A percentile compares a stretch with the other conserved stretches of the same genome.
phyloP scores from a whole-genome alignment of 1,284 basidiomycete species.

The Neonothopanus nambi region DNA sequence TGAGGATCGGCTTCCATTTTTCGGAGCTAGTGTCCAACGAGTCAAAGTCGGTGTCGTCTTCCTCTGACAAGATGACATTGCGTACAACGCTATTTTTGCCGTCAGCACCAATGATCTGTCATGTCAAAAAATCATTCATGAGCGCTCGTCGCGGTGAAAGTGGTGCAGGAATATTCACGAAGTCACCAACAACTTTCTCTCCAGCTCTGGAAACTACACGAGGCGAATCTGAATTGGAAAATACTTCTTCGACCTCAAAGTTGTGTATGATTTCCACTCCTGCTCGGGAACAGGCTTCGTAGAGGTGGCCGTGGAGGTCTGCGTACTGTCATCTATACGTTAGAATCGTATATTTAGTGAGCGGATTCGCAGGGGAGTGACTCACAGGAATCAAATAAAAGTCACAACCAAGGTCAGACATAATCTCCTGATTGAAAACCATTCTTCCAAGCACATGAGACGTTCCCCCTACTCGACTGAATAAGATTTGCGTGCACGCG shows the following conservation, averaged over 20 bases:
- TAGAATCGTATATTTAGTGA: not conserved
- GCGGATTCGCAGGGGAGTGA: not conserved
- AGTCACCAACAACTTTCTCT: conserved; percentile 8
- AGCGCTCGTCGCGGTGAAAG: not conserved
- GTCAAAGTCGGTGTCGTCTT: conserved; percentile 7
- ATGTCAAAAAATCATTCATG: not conserved
- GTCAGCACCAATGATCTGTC: conserved; percentile 13
- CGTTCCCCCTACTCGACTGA: too few species aligned
- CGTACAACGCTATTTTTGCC: conserved; percentile 10
- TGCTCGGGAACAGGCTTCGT: not conserved
- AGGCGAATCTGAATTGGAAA: not conserved
- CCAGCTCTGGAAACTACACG: conserved; percentile 4
- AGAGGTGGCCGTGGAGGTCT: conserved; percentile 5
- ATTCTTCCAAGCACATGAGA: conserved; percentile 4
- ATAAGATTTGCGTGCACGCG: too few species aligned
- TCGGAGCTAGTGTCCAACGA: not conserved
- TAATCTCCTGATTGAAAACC: conserved; percentile 10
- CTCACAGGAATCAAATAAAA: conserved; percentile 10
- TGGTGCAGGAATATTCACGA: conserved; percentile 1
- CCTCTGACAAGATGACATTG: conserved; percentile 5
- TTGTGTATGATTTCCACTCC: conserved; percentile 3
- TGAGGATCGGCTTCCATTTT: not conserved
- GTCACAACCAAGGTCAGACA: conserved; percentile 9
- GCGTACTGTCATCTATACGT: not conserved
- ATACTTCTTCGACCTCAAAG: conserved; percentile 1